These are phyloP conservation scores for Linum tenue DNA, from an alignment of 345 rosid species.

Conservation along the genomic window DNA sequence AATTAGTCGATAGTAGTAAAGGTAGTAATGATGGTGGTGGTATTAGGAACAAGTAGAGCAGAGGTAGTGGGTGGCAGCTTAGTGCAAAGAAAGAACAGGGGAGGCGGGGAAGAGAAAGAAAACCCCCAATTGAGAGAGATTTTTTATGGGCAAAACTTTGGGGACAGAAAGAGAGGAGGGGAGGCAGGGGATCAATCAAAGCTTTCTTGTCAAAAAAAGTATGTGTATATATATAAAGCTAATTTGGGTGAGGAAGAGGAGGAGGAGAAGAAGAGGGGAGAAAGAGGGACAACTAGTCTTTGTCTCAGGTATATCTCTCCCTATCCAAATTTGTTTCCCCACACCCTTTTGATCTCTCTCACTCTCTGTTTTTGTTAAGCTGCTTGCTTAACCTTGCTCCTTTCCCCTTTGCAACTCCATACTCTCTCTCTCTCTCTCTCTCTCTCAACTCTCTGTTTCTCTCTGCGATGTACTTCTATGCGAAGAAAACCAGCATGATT, in stretches of 20 bases:
- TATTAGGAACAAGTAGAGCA: no score
- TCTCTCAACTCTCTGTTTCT: not conserved
- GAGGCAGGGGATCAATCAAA: conserved; percentile 21
- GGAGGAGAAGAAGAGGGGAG: conserved; percentile 32
- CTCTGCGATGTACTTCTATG: conserved; percentile 30
- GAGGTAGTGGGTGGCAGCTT: no score
- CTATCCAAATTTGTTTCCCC: not conserved
- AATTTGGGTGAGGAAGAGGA: not conserved
- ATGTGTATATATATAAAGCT: not conserved
- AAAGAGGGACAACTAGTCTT: conserved; percentile 45
- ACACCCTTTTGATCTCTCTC: conserved; percentile 5
- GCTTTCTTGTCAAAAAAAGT: conserved; percentile 44
- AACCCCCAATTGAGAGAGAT: conserved; percentile 5
- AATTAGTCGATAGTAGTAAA: no score
- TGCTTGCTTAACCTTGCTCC: conserved; percentile 29
- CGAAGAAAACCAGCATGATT: conserved; percentile 57
- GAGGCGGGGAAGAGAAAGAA: not conserved
- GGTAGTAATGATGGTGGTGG: no score
- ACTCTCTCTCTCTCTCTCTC: conserved; percentile 18
- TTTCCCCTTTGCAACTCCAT: conserved; percentile 3
- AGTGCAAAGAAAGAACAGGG: not conserved
- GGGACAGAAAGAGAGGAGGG: conserved; percentile 9
- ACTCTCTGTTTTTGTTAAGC: conserved; percentile 26
- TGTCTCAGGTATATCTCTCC: conserved; percentile 26
- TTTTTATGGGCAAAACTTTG: no score